Conservation (phyloP, 768 basidiomycete genomes). For the Suillus subalutaceus region DNA sequence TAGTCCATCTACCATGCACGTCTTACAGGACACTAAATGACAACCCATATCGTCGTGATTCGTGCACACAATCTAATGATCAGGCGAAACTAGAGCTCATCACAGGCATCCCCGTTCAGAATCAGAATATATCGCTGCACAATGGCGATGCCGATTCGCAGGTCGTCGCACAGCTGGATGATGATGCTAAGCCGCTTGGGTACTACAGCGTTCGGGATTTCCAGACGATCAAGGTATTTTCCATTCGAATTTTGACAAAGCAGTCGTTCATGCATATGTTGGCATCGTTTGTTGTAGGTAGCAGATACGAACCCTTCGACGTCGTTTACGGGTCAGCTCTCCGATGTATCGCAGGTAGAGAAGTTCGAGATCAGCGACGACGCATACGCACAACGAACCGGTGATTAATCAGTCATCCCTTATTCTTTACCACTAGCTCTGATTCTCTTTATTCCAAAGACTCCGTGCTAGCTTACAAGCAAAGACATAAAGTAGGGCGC, state of each 20-base stretch:
- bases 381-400: conserved; percentile 80
- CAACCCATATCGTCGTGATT: not conserved
- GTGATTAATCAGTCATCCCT: conserved; percentile 40
- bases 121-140: conserved; percentile 70
- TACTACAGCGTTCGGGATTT: conserved; percentile 76
- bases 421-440: not conserved
- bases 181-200: conserved; percentile 70
- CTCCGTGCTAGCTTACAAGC: conserved; percentile 88
- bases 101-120: conserved; percentile 82
- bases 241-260: not conserved
- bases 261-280: conserved; percentile 4
- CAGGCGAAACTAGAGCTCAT: conserved; percentile 84
- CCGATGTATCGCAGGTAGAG: conserved; percentile 84
- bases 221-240: conserved; percentile 76
- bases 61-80: not conserved
- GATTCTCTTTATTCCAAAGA: conserved; percentile 48
- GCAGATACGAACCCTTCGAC: conserved; percentile 75
- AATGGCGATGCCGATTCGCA: conserved; percentile 56
- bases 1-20: conserved; percentile 14
- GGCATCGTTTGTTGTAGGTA: conserved; percentile 45
- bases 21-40: conserved; percentile 16
- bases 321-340: conserved; percentile 81
- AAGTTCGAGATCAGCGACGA: conserved; percentile 88
- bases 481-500: conserved; percentile 83
- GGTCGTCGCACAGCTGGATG: conserved; percentile 57